Base-by-base conservation (phyloP, 108 stramenopile genomes). In the Cyclotella cryptica region DNA sequence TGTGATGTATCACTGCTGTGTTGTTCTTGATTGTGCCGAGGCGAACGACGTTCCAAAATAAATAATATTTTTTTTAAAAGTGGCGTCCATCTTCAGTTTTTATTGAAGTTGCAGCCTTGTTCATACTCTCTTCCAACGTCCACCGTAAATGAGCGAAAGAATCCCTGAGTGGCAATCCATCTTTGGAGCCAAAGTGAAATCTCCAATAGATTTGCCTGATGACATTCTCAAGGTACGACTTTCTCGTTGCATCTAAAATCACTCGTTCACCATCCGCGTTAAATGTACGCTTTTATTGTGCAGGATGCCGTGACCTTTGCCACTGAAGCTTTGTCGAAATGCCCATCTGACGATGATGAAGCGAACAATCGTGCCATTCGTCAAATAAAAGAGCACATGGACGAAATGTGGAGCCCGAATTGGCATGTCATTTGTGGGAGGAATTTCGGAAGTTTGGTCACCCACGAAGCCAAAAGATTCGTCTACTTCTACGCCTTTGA, bases 131-230 rank as follows among this genome's bases (percentile, higher is more conserved):
- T n/a, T n/a, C n/a, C n/a, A n/a, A n/a, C n/a, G n/a, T n/a, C n/a
- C n/a, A n/a, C n/a, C n/a, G n/a, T n/a, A n/a, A 42, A 68, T 68
- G 24, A 68, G 46, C 66, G 64, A 65, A 44, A 39, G 15, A 52
- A 18, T 68, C 6, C 46, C 46, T 51, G 69, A 79, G 21, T 72
- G 46, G 42, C n/a, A 71, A 64, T 46, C 35, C 1, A 87, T 91
- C 85, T 89, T 73, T 74, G 90, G 90, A 0, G 90, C 90, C 8
- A 85, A 86, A 74, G 88, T 91, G 22, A 88, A 86, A 69, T 66
- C 77, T 58, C 88, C 88, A n/a, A 68, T 74, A 0, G 90, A 91
- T 59, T 89, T 91, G 90, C 84, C 86, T 12, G 90, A 91, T 40
- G 88, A 91, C 59, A 85, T 89, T 67, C 75, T 91, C 42, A 54